Evolutionary conservation across 1,284 basidiomycete genomes (phyloP).

Genomic region (Ceratobasidium sp.): DNA sequence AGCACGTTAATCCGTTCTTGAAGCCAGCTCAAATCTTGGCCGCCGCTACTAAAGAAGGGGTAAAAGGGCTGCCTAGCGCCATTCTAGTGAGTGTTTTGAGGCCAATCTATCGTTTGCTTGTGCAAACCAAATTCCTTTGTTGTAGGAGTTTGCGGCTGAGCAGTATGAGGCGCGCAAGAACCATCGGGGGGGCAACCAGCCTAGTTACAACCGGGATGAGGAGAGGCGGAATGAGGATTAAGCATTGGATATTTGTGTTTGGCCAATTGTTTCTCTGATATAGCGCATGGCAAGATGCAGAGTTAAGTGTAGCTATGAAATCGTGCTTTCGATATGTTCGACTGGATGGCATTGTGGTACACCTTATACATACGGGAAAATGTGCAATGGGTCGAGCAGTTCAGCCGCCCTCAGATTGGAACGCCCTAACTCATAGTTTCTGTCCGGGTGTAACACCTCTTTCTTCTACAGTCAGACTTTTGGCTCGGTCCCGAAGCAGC

Average conservation of each 20-base stretch:
- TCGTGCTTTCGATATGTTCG: background rate
- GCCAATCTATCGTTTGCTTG: background rate
- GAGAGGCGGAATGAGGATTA: constrained; percentile 20
- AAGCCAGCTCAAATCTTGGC: constrained; percentile 32
- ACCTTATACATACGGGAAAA: background rate
- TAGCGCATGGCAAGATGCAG: background rate
- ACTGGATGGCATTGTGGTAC: background rate
- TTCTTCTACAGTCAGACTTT: constrained; percentile 5
- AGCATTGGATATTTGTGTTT: background rate
- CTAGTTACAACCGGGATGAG: background rate
- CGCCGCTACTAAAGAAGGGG: constrained; percentile 28
- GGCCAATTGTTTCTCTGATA: background rate
- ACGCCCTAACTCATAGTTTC: background rate
- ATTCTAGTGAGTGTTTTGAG: constrained; percentile 25
- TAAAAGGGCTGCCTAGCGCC: constrained; percentile 36
- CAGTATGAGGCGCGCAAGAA: constrained; percentile 38
- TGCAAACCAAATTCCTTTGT: background rate
- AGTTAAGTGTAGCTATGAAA: background rate
- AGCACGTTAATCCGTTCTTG: constrained; percentile 30
- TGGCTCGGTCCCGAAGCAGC: constrained; percentile 26
- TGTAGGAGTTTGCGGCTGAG: constrained; percentile 36
- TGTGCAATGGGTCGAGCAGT: background rate
- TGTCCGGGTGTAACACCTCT: constrained; percentile 8
- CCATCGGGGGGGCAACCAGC: constrained; percentile 13
- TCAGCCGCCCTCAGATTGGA: background rate